These are phyloP conservation scores for Arthrobotrys iridis DNA, from an alignment of 2,329 filamentous ascomycete species.

Conservation along the genomic window DNA sequence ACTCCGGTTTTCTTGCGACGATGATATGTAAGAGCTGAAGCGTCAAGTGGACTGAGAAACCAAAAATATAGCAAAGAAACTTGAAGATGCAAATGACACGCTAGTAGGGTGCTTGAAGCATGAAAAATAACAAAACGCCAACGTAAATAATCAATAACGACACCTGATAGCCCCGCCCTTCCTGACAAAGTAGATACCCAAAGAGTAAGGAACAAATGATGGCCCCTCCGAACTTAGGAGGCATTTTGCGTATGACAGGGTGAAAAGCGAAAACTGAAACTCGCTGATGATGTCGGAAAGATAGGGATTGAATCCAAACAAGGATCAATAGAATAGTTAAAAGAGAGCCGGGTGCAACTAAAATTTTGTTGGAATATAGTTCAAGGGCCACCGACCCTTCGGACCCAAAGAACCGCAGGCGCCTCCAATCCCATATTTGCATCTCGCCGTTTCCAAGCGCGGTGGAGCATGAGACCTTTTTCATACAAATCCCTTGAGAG, in stretches of 20 bases:
- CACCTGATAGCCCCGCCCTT: not conserved
- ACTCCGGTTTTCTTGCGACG: constrained; percentile 43
- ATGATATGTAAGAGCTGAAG: constrained; percentile 13
- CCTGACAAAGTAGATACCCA: not conserved
- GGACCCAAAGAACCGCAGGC: constrained; percentile 58
- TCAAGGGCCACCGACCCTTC: constrained; percentile 45
- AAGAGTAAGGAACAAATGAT: not conserved
- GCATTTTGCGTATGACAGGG: not conserved
- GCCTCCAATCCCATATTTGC: constrained; percentile 57
- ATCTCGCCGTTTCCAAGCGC: constrained; percentile 58
- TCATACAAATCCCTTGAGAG: constrained; percentile 58
- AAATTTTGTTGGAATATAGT: not conserved
- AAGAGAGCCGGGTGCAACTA: not conserved
- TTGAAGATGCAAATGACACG: constrained; percentile 7
- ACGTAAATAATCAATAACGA: constrained; percentile 8
- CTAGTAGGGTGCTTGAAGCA: constrained; percentile 19
- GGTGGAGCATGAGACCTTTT: constrained; percentile 57
- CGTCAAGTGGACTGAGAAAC: not conserved
- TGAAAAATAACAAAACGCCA: constrained; percentile 22
- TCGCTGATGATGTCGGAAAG: not conserved
- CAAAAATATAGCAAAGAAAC: not conserved
- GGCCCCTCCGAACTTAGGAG: not conserved
- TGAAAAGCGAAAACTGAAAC: constrained; percentile 4
- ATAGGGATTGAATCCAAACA: not conserved
- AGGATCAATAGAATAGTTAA: constrained; percentile 11